Conservation (phyloP, 2,329 filamentous ascomycete genomes). For the Paraphaeosphaeria sporulosa region DNA sequence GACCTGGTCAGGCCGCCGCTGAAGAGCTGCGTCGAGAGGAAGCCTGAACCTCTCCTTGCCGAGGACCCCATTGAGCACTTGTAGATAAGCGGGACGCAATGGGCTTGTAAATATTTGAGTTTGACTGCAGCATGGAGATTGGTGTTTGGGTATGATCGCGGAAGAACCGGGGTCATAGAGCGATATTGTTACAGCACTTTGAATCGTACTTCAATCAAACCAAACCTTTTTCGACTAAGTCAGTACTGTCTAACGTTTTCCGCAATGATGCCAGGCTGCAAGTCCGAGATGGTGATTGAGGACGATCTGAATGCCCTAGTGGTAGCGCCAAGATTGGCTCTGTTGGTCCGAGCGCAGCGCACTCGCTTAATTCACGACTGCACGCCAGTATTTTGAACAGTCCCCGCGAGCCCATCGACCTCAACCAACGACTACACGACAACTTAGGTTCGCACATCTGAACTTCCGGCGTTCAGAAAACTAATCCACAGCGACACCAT, state of each 20-base stretch:
- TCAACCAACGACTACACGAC: constrained; percentile 36
- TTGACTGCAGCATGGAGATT: constrained; percentile 9
- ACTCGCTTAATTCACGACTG: constrained; percentile 24
- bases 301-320: background rate
- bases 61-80: constrained; percentile 84
- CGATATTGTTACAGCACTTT: background rate
- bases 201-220: background rate
- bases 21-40: constrained; percentile 66
- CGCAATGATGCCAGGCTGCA: background rate
- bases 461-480: constrained; percentile 47
- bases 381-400: constrained; percentile 16
- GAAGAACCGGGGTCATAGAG: background rate
- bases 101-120: constrained; percentile 7
- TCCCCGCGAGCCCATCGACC: constrained; percentile 21
- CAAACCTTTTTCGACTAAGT: background rate
- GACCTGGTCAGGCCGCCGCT: constrained; percentile 87
- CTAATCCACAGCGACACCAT: constrained; percentile 48
- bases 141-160: constrained; percentile 1
- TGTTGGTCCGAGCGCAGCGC: constrained; percentile 10
- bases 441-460: constrained; percentile 42
- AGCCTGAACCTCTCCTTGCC: constrained; percentile 71
- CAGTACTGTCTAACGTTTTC: background rate
- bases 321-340: constrained; percentile 14
- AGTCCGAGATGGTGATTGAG: background rate
- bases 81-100: constrained; percentile 16